phyloP scores from a whole-genome alignment of 345 rosid species.

The Lepidium aucheri region DNA sequence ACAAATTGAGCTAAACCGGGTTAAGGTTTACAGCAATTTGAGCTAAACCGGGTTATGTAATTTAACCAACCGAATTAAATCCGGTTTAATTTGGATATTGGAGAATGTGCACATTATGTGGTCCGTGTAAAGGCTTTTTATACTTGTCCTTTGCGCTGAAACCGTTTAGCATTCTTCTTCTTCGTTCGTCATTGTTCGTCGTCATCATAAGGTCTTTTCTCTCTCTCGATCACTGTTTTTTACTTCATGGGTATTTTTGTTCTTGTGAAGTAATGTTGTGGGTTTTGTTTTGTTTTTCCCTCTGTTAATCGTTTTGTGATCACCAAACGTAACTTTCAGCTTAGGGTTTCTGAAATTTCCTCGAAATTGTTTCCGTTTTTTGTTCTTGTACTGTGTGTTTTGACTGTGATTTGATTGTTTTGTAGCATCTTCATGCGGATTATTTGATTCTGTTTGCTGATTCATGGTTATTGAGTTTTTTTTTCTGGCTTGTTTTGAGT shows the following conservation, averaged over 20 bases:
- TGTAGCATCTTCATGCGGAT: background rate
- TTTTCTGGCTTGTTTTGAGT: background rate
- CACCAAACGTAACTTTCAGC: background rate
- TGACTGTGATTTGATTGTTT: background rate
- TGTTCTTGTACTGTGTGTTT: background rate
- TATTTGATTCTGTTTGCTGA: background rate
- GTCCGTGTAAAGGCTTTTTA: background rate
- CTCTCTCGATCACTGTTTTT: background rate
- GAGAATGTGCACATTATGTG: background rate
- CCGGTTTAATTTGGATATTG: background rate
- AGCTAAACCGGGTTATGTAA: background rate
- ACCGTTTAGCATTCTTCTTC: background rate
- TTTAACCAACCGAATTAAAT: background rate
- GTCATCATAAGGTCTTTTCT: slow-evolving; percentile 10
- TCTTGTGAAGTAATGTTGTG: background rate
- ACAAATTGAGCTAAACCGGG: background rate
- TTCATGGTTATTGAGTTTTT: background rate
- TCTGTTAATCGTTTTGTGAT: background rate
- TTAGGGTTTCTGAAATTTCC: background rate
- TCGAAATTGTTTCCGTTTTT: background rate
- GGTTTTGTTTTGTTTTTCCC: background rate
- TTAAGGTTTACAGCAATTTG: no score
- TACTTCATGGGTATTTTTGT: background rate
- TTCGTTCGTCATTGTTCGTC: background rate
- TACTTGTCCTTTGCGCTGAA: background rate